Percentiles rank a stretch among this genome's conserved stretches.
Conservation (phyloP, 2,329 filamentous ascomycete species). For the Fusarium humuli region DNA sequence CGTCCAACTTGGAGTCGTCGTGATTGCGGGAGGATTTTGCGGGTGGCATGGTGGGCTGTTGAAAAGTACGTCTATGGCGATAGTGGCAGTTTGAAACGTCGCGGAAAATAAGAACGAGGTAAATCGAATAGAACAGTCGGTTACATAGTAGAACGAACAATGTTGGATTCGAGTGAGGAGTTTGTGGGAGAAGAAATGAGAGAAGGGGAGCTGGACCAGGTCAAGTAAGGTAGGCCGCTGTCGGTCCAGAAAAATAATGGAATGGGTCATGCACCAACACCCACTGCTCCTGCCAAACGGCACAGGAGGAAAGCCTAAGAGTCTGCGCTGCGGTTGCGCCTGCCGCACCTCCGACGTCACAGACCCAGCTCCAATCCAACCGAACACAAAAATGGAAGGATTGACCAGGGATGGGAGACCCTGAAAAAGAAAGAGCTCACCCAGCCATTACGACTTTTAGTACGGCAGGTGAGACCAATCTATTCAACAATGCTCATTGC, state of each 20-base stretch:
- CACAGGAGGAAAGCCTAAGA: neutral
- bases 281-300: constrained; percentile 7
- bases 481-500: neutral
- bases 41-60: constrained; percentile 55
- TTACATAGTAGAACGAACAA: constrained; percentile 40
- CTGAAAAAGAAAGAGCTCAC: neutral
- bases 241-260: constrained; percentile 31
- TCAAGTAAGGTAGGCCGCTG: constrained; percentile 30
- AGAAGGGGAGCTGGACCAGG: constrained; percentile 24
- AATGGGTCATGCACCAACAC: constrained; percentile 7
- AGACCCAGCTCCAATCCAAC: constrained; percentile 9
- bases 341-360: constrained; percentile 36
- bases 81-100: constrained; percentile 5
- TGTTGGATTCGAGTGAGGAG: constrained; percentile 3
- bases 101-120: constrained; percentile 3
- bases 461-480: neutral
- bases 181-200: constrained; percentile 37
- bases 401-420: neutral
- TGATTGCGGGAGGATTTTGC: constrained; percentile 60
- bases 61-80: constrained; percentile 5
- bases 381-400: constrained; percentile 1
- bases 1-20: constrained; percentile 61
- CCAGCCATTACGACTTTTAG: neutral
- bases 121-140: constrained; percentile 1
- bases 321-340: neutral